These are phyloP conservation scores for Cercophora samala DNA, from an alignment of 495 filamentous ascomycete species.

Conservation along the genomic window DNA sequence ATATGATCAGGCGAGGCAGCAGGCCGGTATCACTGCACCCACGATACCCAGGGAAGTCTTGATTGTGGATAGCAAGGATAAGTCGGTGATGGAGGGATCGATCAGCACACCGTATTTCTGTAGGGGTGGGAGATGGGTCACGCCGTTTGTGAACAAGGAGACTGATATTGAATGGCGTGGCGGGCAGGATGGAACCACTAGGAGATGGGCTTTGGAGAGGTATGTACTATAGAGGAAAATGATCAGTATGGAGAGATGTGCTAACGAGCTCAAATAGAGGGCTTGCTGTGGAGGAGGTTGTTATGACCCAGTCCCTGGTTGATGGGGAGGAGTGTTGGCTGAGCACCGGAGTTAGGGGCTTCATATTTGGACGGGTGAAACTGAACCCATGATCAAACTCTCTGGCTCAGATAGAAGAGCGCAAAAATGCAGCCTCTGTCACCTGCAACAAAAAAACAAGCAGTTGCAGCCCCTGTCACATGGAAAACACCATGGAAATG, in stretches of 20 bases:
- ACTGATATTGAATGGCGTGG: constrained; percentile 49
- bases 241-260: too few species aligned
- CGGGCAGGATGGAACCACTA: constrained; percentile 77
- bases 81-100: constrained; percentile 82
- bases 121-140: constrained; percentile 64
- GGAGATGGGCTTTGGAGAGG: constrained; percentile 72
- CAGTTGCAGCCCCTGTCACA: not conserved
- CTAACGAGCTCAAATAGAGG: constrained; percentile 31
- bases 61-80: constrained; percentile 57
- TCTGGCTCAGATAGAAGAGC: too few species aligned
- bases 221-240: constrained; percentile 22
- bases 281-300: constrained; percentile 59
- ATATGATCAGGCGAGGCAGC: constrained; percentile 61
- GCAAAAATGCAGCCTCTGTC: not conserved
- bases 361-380: constrained; percentile 47
- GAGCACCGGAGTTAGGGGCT: constrained; percentile 82
- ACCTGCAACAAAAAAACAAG: not conserved
- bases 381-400: constrained; percentile 10
- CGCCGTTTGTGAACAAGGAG: constrained; percentile 48
- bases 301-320: constrained; percentile 53
- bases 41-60: constrained; percentile 66
- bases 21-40: constrained; percentile 51
- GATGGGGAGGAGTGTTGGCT: constrained; percentile 79
- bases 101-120: constrained; percentile 78
- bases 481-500: not conserved